Base-by-base conservation (phyloP, 2,329 filamentous ascomycete genomes). In the Talaromyces atroroseus region DNA sequence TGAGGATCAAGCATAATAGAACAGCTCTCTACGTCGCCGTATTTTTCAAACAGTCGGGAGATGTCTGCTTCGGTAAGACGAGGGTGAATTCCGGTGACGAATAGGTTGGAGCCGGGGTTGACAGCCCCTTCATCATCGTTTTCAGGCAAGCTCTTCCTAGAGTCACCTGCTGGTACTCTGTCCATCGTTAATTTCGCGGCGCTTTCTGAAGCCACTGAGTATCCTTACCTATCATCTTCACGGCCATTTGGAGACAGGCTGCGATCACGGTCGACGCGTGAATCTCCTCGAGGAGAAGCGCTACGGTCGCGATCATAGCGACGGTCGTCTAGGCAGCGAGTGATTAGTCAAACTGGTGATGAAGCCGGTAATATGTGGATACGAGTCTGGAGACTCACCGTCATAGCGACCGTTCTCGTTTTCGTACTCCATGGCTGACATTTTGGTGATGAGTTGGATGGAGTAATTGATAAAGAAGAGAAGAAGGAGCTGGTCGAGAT, bases 1-100 rank as follows among this genome's bases (percentile, higher is more conserved):
- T 99, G 94, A 60, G 94, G 94, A 71, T 99, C 94, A 69, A 92
- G 86, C 94, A 99, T 99, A 78, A 99, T 99, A 75, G 96, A 95
- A 80, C 92, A 97, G 78, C 95, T 97, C 78, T 97, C 92, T 52
- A 99, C 94, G 71, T 96, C 91, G 65, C 94, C 94, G 69, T 97
- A 97, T 78, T 97, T 99, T 78, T 96, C 91, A 70, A 99, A 99
- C 63, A 99, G 86, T 73, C 91, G 91, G 54, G 89, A 88, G 60
- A 99, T 90, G 71, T 97, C 94, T 16, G 86, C 83, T 74, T 99
- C 94, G 49, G 83, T 86, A 63, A 99, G 83, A 67, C 89, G 89
- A 57, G 94, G 94, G 74, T 97, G 91, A 64, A 99, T 99, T 66
- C 94, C 94, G 62, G 94, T 99, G 64, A 99, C 94, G 74, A 99